phyloP scores from a whole-genome alignment of 805 yeast species.

The Ogataea kodamae region DNA sequence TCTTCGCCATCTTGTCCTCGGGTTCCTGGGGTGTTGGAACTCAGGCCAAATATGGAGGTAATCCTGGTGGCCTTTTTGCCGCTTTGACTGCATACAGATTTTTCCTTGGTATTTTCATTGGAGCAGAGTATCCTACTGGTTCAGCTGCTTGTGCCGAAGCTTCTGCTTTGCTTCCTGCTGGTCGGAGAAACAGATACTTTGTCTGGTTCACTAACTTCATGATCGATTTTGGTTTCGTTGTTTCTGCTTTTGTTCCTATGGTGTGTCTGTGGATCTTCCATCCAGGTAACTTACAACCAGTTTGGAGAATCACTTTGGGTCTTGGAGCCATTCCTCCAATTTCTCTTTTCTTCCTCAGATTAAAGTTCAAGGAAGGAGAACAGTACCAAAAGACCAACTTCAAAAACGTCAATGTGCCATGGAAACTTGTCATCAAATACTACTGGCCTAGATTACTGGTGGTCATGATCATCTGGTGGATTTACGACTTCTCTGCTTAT shows the following conservation, averaged over 20 bases:
- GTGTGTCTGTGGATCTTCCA: conserved; percentile 82
- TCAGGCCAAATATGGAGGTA: conserved; percentile 36
- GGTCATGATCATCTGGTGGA: conserved; percentile 81
- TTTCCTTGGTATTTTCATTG: conserved; percentile 87
- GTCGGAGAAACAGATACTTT: conserved; percentile 84
- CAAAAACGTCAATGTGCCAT: conserved; percentile 62
- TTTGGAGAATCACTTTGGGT: conserved; percentile 91
- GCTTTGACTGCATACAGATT: conserved; percentile 83
- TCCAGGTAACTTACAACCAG: conserved; percentile 64
- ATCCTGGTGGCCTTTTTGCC: conserved; percentile 73
- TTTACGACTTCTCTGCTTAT: conserved; percentile 84
- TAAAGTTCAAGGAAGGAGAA: conserved; percentile 70
- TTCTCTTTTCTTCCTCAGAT: conserved; percentile 70
- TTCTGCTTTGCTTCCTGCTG: conserved; percentile 71
- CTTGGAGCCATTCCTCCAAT: conserved; percentile 88
- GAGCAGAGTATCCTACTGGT: conserved; percentile 93
- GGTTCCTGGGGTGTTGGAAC: conserved; percentile 81
- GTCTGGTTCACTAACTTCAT: conserved; percentile 83
- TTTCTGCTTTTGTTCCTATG: conserved; percentile 80
- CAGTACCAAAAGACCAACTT: conserved; percentile 69
- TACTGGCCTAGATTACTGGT: conserved; percentile 78
- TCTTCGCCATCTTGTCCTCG: conserved; percentile 75
- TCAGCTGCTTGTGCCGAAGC: conserved; percentile 94
- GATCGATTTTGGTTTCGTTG: conserved; percentile 86
- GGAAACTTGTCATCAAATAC: conserved; percentile 64